Percentiles rank a stretch among this genome's conserved stretches.
Evolutionary conservation across 164 flowering plant genomes (phyloP).

Genomic region (Cinnamomum micranthum): DNA sequence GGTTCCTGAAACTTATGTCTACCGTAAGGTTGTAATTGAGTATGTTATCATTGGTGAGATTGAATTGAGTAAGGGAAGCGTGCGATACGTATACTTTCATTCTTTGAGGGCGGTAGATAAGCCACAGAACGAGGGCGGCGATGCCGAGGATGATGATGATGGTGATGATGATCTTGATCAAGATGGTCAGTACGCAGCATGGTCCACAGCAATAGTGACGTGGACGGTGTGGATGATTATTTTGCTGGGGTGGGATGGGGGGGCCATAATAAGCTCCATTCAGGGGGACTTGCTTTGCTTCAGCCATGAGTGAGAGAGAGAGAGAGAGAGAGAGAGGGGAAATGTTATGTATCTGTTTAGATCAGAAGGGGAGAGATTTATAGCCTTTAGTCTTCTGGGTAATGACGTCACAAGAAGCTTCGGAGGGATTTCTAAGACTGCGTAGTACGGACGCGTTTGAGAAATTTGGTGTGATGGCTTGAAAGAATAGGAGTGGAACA

Average conservation of each 20-base stretch:
- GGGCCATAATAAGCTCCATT: neutral
- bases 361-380: too few relatives aligned
- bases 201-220: neutral
- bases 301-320: neutral
- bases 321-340: neutral
- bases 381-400: too few relatives aligned
- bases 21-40: conserved; percentile 57
- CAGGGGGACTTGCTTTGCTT: neutral
- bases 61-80: too few relatives aligned
- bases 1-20: conserved; percentile 57
- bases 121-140: neutral
- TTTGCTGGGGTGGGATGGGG: neutral
- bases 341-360: too few relatives aligned
- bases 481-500: too few relatives aligned
- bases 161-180: neutral
- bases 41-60: conserved; percentile 25
- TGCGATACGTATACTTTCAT: neutral
- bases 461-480: too few relatives aligned
- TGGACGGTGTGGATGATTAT: neutral
- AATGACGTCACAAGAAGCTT: too few relatives aligned
- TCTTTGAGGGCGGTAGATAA: neutral
- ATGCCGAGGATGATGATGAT: neutral
- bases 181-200: neutral
- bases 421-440: too few relatives aligned
- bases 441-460: too few relatives aligned